Evolutionary conservation across 163 green algal genomes (phyloP).

Genomic region (Trebouxia gelatinosa): DNA sequence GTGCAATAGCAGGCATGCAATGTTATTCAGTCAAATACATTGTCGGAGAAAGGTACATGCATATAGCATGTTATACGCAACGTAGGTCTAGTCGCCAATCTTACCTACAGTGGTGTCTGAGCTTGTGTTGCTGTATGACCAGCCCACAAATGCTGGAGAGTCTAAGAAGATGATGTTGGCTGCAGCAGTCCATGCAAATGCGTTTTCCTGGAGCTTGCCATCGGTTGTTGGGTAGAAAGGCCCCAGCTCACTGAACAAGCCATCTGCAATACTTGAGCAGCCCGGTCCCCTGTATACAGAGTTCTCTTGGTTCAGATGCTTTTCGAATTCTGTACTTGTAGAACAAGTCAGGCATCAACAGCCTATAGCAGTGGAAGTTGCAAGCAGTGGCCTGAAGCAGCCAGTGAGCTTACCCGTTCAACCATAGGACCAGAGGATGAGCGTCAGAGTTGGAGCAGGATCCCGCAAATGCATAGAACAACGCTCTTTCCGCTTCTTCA

Average conservation of each 20-base stretch:
- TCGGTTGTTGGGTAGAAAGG: conserved; percentile 70
- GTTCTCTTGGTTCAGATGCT: no score
- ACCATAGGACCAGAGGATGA: conserved; percentile 80
- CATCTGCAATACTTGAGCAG: conserved; percentile 80
- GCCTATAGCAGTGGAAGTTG: no score
- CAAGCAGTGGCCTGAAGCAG: background rate
- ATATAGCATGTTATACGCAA: no score
- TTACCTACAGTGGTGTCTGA: conserved; percentile 63
- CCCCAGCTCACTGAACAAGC: conserved; percentile 85
- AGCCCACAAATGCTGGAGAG: conserved; percentile 84
- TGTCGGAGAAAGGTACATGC: no score
- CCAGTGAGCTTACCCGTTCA: conserved; percentile 70
- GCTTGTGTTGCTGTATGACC: conserved; percentile 73
- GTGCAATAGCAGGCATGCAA: no score
- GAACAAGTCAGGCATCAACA: no score
- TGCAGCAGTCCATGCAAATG: conserved; percentile 53
- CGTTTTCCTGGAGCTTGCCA: conserved; percentile 44
- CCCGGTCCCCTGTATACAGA: conserved; percentile 64
- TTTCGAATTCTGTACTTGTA: no score
- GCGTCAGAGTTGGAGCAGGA: conserved; percentile 17
- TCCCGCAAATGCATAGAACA: conserved; percentile 81
- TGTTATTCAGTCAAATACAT: no score
- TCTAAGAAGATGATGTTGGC: conserved; percentile 82
- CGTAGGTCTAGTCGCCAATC: no score
- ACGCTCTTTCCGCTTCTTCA: conserved; percentile 40